Evolutionary conservation across 495 filamentous ascomycete species (phyloP).

Genomic region (Hypoxylon fragiforme): DNA sequence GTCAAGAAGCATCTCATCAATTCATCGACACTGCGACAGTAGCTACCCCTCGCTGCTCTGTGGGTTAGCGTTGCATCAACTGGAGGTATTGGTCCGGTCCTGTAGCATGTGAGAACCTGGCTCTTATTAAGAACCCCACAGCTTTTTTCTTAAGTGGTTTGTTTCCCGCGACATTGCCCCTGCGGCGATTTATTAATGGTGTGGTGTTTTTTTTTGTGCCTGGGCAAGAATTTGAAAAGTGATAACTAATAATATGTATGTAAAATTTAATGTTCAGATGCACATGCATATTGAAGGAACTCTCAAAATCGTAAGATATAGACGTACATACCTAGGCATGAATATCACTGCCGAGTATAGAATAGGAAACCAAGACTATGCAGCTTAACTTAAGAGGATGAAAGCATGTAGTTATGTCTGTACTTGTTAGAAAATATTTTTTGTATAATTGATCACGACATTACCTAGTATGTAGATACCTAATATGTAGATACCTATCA

Average conservation of each 20-base stretch:
- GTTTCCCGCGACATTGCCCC: background rate
- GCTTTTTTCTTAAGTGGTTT: background rate
- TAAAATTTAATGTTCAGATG: background rate
- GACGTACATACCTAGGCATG: too few species aligned
- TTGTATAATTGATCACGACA: constrained; percentile 11
- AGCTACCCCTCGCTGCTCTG: constrained; percentile 21
- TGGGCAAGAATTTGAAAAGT: too few species aligned
- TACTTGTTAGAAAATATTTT: background rate
- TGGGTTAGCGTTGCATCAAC: constrained; percentile 25
- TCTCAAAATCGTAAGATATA: background rate
- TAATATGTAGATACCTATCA: too few species aligned
- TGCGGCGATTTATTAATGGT: background rate
- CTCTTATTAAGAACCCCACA: constrained; percentile 29
- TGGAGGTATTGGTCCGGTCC: constrained; percentile 32
- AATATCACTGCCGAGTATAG: background rate
- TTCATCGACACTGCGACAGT: too few species aligned
- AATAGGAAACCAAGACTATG: too few species aligned
- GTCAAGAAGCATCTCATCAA: constrained; percentile 1
- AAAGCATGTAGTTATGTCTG: too few species aligned
- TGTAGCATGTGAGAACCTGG: constrained; percentile 10
- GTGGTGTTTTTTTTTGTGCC: too few species aligned
- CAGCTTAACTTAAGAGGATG: too few species aligned
- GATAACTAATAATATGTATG: too few species aligned
- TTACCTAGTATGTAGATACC: too few species aligned
- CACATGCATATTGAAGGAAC: background rate